Evolutionary conservation across 371 early-diverging fungal species (phyloP), one percentile per base, ranked within the genome.

Genomic region (Umbelopsis sp.): DNA sequence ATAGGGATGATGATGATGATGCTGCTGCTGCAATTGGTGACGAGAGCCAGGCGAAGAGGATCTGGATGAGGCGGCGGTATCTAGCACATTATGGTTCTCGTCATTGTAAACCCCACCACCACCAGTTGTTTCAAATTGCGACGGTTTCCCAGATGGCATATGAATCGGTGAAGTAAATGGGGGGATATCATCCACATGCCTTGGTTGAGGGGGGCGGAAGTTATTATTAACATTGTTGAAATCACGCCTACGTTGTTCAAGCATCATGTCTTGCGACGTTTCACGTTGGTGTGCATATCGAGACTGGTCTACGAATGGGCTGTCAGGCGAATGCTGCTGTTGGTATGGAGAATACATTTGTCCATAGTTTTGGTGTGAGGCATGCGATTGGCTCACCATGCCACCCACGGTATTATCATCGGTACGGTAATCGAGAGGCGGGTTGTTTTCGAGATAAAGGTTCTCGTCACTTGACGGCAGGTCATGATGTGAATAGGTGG

Each of bases 171-270:
- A 57, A 29, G 57, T 57, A 18, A 57, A 57, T 35, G 57, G 57
- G 41, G 41, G 41, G 57, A 57, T 57, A 57, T 57, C 57, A 57
- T 57, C 57, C 57, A 57, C 57, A 57, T 57, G 57, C 35, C 57
- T 29, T 18, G 25, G 57, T 57, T 57, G 57, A 57, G 57, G 57
- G n/a, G 57, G 57, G 10, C 57, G 57, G 14, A 57, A 57, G 22
- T 18, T 57, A 35, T 57, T 57, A 35, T 35, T 35, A 29, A 4
- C 4, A 7, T 20, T 20, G 48, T 18, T 35, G 29, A 35, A 57
- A 18, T 57, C 35, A 29, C 57, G 57, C 29, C 57, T 57, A 57
- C 57, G 57, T 35, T 57, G 57, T 14, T 57, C 57, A 29, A 18
- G 29, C 57, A 57, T 35, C 18, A 57, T 57, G 7, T 57, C 57